Evolutionary conservation across 1,284 basidiomycete genomes (phyloP), one percentile per base, ranked within the genome.

Genomic region (Trichosporon sp.): DNA sequence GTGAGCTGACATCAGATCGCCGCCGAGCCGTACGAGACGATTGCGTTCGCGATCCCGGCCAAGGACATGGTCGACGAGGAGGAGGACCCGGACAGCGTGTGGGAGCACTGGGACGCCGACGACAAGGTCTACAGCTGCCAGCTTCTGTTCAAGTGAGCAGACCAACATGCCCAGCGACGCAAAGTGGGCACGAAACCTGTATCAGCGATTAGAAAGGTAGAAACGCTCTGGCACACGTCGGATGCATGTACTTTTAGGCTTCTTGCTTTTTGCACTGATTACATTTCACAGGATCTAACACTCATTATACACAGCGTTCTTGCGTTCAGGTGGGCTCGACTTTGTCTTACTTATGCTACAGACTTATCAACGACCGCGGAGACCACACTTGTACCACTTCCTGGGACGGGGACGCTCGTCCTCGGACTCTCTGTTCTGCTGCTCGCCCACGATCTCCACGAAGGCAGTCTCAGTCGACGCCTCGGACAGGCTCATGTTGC

Each of bases 21-120:
- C 16, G 96, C 97, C 19, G 97, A 99, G 80, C 96, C 97, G 5
- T 99, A 99, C 82, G 96, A 99, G 85, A 98, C 95, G 2, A 96
- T 99, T 76, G 93, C 96, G 8, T 99, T 99, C 87, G 93, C 96
- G 37, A 93, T 99, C 76, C 97, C 96, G 63, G 91, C 95, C n/a
- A 90, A 93, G 68, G 96, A 98, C 85, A 96, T 99, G 74, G 96
- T 95, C 79, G 81, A 83, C 61, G 79, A 79, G 61, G 92, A 95
- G 75, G 92, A 97, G 83, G 89, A 91, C 63, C 91, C 93, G 69
- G 94, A 96, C 78, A 92, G 91, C 61, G 91, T 91, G 2, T 98
- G 95, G 95, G 95, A 94, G 59, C 92, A 96, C 80, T 97, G 95
- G 95, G 95, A 97, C 83, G 89, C 91, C 21, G 95, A 98, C 81